Evolutionary conservation across 352 stramenopile species (phyloP).

Genomic region (Globisporangium splendens): DNA sequence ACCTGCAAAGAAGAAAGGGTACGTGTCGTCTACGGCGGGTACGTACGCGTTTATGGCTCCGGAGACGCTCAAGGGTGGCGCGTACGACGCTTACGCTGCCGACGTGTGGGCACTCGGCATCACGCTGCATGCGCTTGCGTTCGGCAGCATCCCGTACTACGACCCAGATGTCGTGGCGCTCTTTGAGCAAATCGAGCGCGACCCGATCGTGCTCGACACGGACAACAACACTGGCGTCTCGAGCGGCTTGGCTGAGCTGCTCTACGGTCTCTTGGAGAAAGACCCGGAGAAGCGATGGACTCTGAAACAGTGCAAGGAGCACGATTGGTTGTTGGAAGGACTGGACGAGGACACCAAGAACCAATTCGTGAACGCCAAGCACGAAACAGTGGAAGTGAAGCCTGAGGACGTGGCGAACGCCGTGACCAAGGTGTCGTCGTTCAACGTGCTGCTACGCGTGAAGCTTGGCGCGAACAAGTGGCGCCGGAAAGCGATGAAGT

Average conservation of each 20-base stretch:
- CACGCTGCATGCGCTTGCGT: conserved; percentile 76
- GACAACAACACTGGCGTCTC: conserved; percentile 30
- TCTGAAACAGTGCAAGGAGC: conserved; percentile 63
- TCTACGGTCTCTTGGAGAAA: conserved; percentile 71
- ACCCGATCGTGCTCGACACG: conserved; percentile 30
- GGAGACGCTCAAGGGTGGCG: conserved; percentile 74
- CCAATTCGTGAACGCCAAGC: conserved; percentile 44
- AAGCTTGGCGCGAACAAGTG: conserved; percentile 78
- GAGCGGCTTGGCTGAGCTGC: conserved; percentile 37
- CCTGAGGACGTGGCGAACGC: conserved; percentile 60
- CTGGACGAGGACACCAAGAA: conserved; percentile 30
- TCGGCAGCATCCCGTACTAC: conserved; percentile 84
- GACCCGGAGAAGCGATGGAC: conserved; percentile 68
- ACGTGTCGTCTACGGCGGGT: conserved; percentile 73
- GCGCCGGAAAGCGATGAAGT: conserved; percentile 65
- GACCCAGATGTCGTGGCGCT: conserved; percentile 73
- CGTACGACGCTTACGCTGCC: conserved; percentile 76
- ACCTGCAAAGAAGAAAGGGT: conserved; percentile 56
- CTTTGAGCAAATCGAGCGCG: conserved; percentile 80
- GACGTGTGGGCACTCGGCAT: conserved; percentile 88
- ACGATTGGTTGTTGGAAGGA: conserved; percentile 62
- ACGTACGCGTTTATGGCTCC: conserved; percentile 86
- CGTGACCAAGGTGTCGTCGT: conserved; percentile 70
- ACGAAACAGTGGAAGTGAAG: conserved; percentile 54
- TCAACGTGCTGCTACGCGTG: conserved; percentile 72